phyloP scores from a whole-genome alignment of 352 stramenopile species.

The Phytophthora meadii region DNA sequence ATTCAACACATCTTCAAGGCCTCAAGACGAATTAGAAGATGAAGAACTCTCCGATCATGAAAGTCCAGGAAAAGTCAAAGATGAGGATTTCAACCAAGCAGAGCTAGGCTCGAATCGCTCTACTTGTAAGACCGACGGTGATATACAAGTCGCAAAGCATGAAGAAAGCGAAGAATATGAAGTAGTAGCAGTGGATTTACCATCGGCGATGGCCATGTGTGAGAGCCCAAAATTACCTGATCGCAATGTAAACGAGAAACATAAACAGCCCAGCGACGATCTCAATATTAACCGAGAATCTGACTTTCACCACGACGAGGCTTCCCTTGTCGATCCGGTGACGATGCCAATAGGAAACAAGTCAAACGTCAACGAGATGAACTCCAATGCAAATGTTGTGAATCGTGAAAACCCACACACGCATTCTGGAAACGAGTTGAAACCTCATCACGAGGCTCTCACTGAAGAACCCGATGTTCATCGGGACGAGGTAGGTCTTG shows the following conservation, averaged over 20 bases:
- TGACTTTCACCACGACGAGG: neutral
- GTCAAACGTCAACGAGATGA: neutral
- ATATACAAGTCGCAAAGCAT: conserved; percentile 1
- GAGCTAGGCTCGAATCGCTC: neutral
- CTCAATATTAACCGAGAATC: neutral
- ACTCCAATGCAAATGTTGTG: neutral
- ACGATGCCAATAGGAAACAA: neutral
- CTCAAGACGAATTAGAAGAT: neutral
- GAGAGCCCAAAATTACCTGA: conserved; percentile 14
- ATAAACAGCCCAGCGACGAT: neutral
- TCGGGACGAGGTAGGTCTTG: neutral
- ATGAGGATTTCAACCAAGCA: neutral
- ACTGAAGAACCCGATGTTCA: neutral
- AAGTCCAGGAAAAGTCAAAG: neutral
- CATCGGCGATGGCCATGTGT: neutral
- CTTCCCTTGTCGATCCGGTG: neutral
- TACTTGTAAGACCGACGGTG: neutral
- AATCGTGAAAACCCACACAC: neutral
- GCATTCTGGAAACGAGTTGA: neutral
- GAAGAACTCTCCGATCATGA: neutral
- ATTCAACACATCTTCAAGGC: neutral
- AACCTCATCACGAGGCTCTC: neutral
- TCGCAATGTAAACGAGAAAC: neutral
- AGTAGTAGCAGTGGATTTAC: neutral
- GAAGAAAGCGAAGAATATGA: conserved; percentile 1